Evolutionary conservation across 306 rosid genomes (phyloP), one percentile per base, ranked within the genome.

Genomic region (Ormosia semicastrata): DNA sequence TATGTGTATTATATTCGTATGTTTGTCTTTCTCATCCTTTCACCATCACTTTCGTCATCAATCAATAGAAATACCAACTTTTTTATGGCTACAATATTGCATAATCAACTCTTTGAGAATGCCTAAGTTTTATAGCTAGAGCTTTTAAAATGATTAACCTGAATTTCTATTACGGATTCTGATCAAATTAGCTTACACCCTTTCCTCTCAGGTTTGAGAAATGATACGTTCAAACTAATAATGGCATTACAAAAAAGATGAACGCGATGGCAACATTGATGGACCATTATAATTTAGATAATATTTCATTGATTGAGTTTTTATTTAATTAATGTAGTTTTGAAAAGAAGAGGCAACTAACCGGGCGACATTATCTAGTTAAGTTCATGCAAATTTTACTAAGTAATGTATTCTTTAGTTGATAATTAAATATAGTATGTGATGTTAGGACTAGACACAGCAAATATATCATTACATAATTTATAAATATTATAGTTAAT

Each of bases 371-470:
- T 13, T 14, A 53, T 53, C 29, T 5, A 6, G 59, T 15, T 17
- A n/a, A 49, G 64, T 58, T 10, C 66, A 60, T 64, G 29, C 70
- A 29, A 34, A 2, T 6, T 37, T 66, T 39, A 39, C 33, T 18
- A 66, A 40, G 9, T 1, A 65, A 65, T 37, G 6, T 44, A 8
- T 24, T 76, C 3, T 56, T 68, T 46, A 14, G 68, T 46, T 66
- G 54, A 43, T 18, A 60, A 49, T 59, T 14, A 50, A 50, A 54
- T 40, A 29, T 4, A 15, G 4, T 32, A 56, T 50, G 65, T 49
- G 71, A 85, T 49, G 88, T 58, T 73, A 65, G 40, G 63, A 81
- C 52, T 39, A 40, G 86, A 78, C 79, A 50, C 34, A 9, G 81
- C 73, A 65, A 39, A 47, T 15, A 4, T 17, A 52, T 62, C 70